A percentile compares a stretch with the other conserved stretches of the same genome.
phyloP scores from a whole-genome alignment of 768 basidiomycete genomes.

The Rhodotorula kratochvilovae region DNA sequence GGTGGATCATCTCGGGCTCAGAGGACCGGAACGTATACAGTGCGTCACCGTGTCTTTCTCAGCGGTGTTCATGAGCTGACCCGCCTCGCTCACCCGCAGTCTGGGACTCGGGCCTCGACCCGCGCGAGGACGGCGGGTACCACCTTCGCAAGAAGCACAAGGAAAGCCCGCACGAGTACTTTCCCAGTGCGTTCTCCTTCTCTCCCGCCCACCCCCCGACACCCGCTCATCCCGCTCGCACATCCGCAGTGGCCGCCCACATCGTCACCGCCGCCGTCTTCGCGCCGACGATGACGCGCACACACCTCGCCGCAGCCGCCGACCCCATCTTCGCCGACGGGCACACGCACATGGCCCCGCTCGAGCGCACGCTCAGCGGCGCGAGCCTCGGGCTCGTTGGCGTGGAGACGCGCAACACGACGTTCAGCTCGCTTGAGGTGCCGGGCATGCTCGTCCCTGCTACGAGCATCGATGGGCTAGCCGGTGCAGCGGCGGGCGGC shows the following conservation, averaged over 20 bases:
- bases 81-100: not conserved
- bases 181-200: constrained; percentile 19
- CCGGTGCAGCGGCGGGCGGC: not conserved
- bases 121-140: not conserved
- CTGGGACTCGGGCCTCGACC: constrained; percentile 22
- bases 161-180: constrained; percentile 26
- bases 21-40: constrained; percentile 33
- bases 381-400: constrained; percentile 1
- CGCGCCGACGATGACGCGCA: constrained; percentile 34
- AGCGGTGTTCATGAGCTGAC: not conserved
- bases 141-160: constrained; percentile 13
- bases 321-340: constrained; percentile 38
- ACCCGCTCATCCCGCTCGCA: not conserved
- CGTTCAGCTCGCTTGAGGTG: not conserved
- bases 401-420: not conserved
- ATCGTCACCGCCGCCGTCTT: constrained; percentile 43
- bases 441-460: not conserved
- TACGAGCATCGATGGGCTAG: not conserved
- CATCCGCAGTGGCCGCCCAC: constrained; percentile 30
- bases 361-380: not conserved
- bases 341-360: constrained; percentile 18
- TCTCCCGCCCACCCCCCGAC: too few species aligned
- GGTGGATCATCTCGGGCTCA: constrained; percentile 42
- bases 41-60: not conserved
- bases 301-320: constrained; percentile 30